These are phyloP conservation scores for Fusarium clavum DNA, from an alignment of 2,329 filamentous ascomycete genomes.

Conservation along the genomic window DNA sequence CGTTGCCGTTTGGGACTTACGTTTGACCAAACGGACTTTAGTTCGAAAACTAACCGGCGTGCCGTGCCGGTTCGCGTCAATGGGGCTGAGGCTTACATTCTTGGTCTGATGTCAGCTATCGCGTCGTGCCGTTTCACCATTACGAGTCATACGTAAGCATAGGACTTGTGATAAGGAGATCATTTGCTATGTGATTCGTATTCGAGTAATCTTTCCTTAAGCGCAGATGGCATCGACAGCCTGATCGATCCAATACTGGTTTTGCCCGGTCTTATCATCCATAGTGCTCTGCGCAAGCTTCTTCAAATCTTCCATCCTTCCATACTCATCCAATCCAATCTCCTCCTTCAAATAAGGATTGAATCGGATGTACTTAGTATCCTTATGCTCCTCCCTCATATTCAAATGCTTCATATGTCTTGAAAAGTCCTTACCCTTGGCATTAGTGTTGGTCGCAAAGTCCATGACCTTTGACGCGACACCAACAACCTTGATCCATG, in stretches of 20 bases:
- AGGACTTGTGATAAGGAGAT: background rate
- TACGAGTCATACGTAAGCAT: background rate
- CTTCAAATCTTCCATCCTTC: constrained; percentile 7
- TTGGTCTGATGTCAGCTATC: background rate
- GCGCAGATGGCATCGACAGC: constrained; percentile 15
- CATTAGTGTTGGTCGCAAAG: constrained; percentile 38
- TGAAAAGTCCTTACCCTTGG: constrained; percentile 37
- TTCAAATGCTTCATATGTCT: constrained; percentile 23
- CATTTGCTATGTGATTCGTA: background rate
- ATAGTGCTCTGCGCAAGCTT: background rate
- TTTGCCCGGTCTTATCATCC: background rate
- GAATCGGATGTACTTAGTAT: constrained; percentile 20
- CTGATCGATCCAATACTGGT: constrained; percentile 4
- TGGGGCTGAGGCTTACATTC: background rate
- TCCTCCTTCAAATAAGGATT: constrained; percentile 15
- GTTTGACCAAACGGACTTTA: background rate
- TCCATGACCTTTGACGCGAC: constrained; percentile 33
- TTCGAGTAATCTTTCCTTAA: background rate
- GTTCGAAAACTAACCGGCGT: background rate
- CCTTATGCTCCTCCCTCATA: constrained; percentile 9
- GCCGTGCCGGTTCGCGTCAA: background rate
- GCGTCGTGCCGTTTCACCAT: background rate
- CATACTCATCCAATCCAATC: constrained; percentile 35
- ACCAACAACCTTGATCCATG: constrained; percentile 26
- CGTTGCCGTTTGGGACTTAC: background rate